Conservation (phyloP, 345 rosid genomes). For the Noccaea bulbosa region DNA sequence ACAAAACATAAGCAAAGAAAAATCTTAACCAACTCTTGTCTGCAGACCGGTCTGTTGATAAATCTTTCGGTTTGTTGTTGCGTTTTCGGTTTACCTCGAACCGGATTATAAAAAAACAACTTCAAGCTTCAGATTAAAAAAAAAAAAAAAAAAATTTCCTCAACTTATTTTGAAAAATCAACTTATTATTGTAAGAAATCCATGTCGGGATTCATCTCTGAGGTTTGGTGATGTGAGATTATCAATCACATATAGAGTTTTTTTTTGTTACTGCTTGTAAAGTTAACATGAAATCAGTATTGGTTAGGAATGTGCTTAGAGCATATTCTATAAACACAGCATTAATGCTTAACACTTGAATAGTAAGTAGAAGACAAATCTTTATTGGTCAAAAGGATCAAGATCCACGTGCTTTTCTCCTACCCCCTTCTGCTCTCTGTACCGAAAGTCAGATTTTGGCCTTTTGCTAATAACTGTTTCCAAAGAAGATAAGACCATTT, state of each 20-base stretch:
- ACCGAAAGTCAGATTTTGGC: slow-evolving; percentile 44
- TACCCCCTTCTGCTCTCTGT: slow-evolving; percentile 4
- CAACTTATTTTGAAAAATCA: too few species aligned
- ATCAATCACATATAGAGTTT: not conserved
- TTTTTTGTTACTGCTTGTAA: not conserved
- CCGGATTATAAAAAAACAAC: not conserved
- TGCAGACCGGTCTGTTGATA: not conserved
- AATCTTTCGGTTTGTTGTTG: not conserved
- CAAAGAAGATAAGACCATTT: slow-evolving; percentile 5
- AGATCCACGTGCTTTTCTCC: slow-evolving; percentile 43
- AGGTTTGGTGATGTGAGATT: too few species aligned
- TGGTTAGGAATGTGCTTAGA: slow-evolving; percentile 1
- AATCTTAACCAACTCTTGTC: not conserved
- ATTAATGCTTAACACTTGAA: not conserved
- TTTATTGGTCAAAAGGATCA: slow-evolving; percentile 35
- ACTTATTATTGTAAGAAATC: too few species aligned
- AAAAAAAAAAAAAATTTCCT: too few species aligned
- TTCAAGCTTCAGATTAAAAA: too few species aligned
- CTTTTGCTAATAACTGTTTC: slow-evolving; percentile 30
- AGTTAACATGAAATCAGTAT: not conserved
- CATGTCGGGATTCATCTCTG: too few species aligned
- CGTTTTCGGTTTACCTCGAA: not conserved
- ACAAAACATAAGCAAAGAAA: not conserved
- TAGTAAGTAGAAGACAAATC: slow-evolving; percentile 16
- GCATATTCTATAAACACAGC: not conserved